Evolutionary conservation across 495 filamentous ascomycete species (phyloP).

Genomic region (Podospora didyma): DNA sequence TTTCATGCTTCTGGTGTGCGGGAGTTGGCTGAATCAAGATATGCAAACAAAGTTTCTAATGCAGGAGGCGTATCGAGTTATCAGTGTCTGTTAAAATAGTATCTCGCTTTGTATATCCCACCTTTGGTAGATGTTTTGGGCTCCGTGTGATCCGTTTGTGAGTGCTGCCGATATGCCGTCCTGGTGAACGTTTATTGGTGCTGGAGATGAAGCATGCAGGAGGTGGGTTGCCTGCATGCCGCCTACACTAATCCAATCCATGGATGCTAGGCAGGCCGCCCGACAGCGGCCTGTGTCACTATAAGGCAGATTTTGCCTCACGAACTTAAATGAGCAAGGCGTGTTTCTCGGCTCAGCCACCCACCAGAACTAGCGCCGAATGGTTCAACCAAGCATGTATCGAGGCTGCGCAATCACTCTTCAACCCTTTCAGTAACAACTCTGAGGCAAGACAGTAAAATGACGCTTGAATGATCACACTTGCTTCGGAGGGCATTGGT

Average conservation of each 20-base stretch:
- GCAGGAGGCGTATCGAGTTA: neutral
- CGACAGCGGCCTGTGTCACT: neutral
- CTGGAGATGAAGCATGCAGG: neutral
- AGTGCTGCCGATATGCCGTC: neutral
- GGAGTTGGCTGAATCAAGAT: neutral
- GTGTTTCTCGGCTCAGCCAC: neutral
- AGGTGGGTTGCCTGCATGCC: neutral
- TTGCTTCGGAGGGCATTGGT: neutral
- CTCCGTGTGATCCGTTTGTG: neutral
- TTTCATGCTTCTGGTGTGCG: too few relatives aligned
- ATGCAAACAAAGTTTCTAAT: neutral
- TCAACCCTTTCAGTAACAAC: neutral
- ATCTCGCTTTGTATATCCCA: neutral
- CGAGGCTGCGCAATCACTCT: neutral
- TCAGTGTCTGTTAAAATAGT: too few relatives aligned
- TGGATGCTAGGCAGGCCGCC: neutral
- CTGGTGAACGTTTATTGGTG: neutral
- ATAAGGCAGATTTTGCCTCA: neutral
- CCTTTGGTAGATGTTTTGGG: neutral
- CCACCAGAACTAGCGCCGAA: neutral
- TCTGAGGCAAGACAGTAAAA: neutral
- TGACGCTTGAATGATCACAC: neutral
- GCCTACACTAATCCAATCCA: neutral
- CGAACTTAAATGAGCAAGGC: neutral
- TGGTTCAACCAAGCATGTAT: neutral